These are phyloP conservation scores for Solanum bulbocastanum DNA, from an alignment of 257 asterid genomes.

Conservation along the genomic window DNA sequence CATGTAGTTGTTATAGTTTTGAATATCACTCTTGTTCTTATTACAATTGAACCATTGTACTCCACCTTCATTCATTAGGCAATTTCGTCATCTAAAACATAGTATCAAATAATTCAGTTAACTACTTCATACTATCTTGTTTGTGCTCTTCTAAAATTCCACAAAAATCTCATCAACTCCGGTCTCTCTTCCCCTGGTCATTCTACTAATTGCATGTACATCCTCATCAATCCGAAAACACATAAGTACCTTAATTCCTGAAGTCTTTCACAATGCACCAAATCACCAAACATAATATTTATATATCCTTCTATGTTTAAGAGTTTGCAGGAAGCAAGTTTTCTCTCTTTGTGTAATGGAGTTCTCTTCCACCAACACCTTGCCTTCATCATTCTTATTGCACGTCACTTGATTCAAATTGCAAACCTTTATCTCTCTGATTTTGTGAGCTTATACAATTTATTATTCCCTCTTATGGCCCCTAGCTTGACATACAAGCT, in stretches of 20 bases:
- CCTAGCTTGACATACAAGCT: too few species aligned
- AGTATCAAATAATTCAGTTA: too few species aligned
- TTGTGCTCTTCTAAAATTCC: neutral
- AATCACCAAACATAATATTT: neutral
- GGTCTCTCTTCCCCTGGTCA: neutral
- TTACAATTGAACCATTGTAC: too few species aligned
- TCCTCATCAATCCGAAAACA: neutral
- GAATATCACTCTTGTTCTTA: neutral
- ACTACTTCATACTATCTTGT: neutral
- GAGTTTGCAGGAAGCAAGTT: neutral
- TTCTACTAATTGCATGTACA: neutral
- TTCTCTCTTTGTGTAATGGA: too few species aligned
- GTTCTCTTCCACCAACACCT: too few species aligned
- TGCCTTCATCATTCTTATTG: too few species aligned
- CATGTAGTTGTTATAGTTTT: too few species aligned
- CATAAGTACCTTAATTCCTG: neutral
- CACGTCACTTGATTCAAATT: too few species aligned
- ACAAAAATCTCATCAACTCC: neutral
- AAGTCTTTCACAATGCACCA: neutral
- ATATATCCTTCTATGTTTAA: neutral
- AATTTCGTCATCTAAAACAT: neutral
- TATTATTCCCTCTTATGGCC: too few species aligned
- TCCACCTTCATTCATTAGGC: neutral
- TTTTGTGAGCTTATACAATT: too few species aligned
- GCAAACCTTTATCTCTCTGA: too few species aligned